Base-by-base conservation (phyloP, 768 basidiomycete genomes). In the Cytidiella melzeri region DNA sequence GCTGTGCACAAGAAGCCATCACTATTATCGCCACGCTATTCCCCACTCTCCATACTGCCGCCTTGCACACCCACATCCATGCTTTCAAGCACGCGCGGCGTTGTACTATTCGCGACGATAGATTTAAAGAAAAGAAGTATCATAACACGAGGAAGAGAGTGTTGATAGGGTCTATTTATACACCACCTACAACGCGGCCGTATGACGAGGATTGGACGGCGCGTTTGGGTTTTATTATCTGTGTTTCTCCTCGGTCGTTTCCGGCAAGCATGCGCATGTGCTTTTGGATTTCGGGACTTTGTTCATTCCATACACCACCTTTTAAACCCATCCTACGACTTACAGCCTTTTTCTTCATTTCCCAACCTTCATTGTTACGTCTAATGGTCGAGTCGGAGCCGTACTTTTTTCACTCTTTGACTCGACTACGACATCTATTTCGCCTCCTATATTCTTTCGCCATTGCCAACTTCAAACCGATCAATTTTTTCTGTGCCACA, bases 251-350 rank as follows among this genome's bases (percentile, higher is more conserved):
- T 59, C 56, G 50, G 43, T 50, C 52, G 60, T 57, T 55, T 55
- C 55, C 57, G 57, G 56, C 54, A 48, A 46, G 48, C 45, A 47
- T 54, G 13, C n/a, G 52, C 50, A 48, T 67, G 66, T 71, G 65
- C 67, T 72, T 64, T 71, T 70, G 73, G 65, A 67, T 74, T 63
- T 60, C 65, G 68, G 65, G 65, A 67, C 64, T 54, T 43, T 56
- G 47, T 51, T 36, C 47, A 43, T 55, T 50, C 41, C 30, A 43
- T 52, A 48, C 53, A 56, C 48, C 44, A 54, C 47, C 45, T 55
- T 57, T 42, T 23, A 13, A 41, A 9, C 26, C 15, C 36, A 36
- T 40, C 41, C 30, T 21, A 41, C 39, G 40, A 34, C 41, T 28
- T 47, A 25, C 41, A 41, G 20, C 44, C 55, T 48, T 55, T 54